phyloP scores from a whole-genome alignment of 1,139 yeast genomes.

The Debaryomyces psychrophilus region DNA sequence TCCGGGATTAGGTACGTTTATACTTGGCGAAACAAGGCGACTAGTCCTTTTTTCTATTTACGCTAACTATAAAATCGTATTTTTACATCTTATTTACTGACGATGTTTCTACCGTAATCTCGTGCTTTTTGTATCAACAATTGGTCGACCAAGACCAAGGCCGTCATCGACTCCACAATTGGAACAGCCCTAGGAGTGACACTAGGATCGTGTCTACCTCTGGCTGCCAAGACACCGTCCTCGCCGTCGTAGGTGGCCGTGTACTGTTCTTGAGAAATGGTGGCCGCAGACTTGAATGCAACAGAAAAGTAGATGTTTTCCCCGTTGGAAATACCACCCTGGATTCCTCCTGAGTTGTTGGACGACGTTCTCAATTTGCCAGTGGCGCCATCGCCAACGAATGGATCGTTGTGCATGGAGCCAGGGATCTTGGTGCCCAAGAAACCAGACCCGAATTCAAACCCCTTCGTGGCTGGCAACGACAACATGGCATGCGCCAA shows the following conservation, averaged over 20 bases:
- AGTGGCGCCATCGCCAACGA: slow-evolving; percentile 57
- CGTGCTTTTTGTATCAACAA: slow-evolving; percentile 84
- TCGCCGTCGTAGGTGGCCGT: slow-evolving; percentile 88
- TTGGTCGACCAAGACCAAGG: slow-evolving; percentile 87
- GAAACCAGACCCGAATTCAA: slow-evolving; percentile 96
- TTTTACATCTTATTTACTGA: slow-evolving; percentile 10
- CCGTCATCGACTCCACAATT: slow-evolving; percentile 97
- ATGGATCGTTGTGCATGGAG: slow-evolving; percentile 90
- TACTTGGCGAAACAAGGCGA: background rate
- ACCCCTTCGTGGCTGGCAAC: slow-evolving; percentile 96
- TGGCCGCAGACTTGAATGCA: slow-evolving; percentile 98
- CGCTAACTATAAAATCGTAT: background rate
- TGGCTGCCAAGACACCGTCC: slow-evolving; percentile 86
- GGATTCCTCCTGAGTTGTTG: slow-evolving; percentile 95
- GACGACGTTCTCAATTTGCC: slow-evolving; percentile 79
- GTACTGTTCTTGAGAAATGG: slow-evolving; percentile 88
- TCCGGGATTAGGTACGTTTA: background rate
- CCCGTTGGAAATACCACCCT: slow-evolving; percentile 97
- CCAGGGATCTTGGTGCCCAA: slow-evolving; percentile 89
- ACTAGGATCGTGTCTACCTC: slow-evolving; percentile 98
- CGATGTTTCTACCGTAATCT: slow-evolving; percentile 44
- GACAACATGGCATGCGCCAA: slow-evolving; percentile 98
- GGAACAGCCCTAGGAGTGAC: slow-evolving; percentile 99
- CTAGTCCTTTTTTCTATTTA: background rate
- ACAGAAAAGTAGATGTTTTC: slow-evolving; percentile 92